These are phyloP conservation scores for Leccinum obscurum DNA, from an alignment of 768 basidiomycete species.

Conservation along the genomic window DNA sequence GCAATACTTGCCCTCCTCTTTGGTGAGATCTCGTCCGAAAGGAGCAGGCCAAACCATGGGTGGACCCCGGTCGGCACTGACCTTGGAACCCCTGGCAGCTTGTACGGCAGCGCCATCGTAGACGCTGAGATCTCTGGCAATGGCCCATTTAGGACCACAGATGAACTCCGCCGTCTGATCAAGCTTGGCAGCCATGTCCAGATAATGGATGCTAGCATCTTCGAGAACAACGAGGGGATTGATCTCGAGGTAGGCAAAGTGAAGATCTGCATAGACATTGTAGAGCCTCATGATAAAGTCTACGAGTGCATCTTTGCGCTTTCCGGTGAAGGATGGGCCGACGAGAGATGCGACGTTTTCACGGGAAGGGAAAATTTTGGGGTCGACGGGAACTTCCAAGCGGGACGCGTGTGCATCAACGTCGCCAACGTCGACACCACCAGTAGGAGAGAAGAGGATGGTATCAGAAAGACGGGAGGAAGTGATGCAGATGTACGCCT, in stretches of 20 bases:
- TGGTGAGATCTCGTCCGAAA: conserved; percentile 96
- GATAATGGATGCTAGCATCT: conserved; percentile 80
- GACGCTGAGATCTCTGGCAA: conserved; percentile 86
- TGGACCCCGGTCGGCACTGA: conserved; percentile 90
- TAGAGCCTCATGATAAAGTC: conserved; percentile 96
- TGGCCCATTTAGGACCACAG: conserved; percentile 98
- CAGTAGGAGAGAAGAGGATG: conserved; percentile 98
- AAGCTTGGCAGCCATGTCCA: conserved; percentile 99
- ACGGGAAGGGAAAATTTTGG: conserved; percentile 76
- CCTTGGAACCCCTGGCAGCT: conserved; percentile 43
- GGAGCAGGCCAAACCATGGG: conserved; percentile 97
- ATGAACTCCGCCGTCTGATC: conserved; percentile 99
- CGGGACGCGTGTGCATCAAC: conserved; percentile 96
- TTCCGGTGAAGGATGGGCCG: conserved; percentile 69
- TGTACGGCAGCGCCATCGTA: conserved; percentile 50
- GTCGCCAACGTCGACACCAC: conserved; percentile 98
- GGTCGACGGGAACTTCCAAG: conserved; percentile 73
- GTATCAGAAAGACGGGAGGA: conserved; percentile 92
- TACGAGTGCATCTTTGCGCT: conserved; percentile 86
- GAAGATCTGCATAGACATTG: conserved; percentile 96
- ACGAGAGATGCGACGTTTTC: conserved; percentile 79
- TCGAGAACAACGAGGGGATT: conserved; percentile 97
- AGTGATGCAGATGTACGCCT: conserved; percentile 98
- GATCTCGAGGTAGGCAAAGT: conserved; percentile 99
- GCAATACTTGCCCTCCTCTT: conserved; percentile 64